A percentile compares a stretch with the other conserved stretches of the same genome.
These are phyloP conservation scores for Coemansia sp. DNA, from an alignment of 192 early-diverging fungal genomes.

Conservation along the genomic window DNA sequence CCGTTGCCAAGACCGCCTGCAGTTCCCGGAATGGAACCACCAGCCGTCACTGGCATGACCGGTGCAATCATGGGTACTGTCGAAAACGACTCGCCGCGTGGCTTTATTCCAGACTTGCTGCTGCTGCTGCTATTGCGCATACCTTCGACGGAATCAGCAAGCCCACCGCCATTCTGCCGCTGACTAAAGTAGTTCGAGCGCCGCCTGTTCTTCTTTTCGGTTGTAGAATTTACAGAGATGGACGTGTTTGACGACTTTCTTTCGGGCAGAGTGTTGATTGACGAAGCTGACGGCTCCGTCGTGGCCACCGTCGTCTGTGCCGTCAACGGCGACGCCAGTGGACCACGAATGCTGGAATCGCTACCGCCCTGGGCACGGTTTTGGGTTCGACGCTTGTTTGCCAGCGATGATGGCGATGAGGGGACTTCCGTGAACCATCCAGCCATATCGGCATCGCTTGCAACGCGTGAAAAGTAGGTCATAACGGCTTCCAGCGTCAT, in stretches of 20 bases:
- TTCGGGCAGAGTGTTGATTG: slow-evolving; percentile 26
- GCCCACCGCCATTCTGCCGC: slow-evolving; percentile 29
- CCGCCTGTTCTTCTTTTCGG: slow-evolving; percentile 43
- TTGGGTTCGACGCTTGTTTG: slow-evolving; percentile 26
- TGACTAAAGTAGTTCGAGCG: slow-evolving; percentile 56
- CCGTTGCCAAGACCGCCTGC: background rate
- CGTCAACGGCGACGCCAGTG: slow-evolving; percentile 23
- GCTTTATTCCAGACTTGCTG: slow-evolving; percentile 15
- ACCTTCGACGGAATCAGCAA: slow-evolving; percentile 14
- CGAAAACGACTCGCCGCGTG: slow-evolving; percentile 44
- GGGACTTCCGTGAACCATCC: slow-evolving; percentile 51
- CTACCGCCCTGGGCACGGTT: slow-evolving; percentile 17
- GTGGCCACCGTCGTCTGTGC: slow-evolving; percentile 33
- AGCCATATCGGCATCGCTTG: slow-evolving; percentile 46
- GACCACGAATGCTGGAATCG: slow-evolving; percentile 18
- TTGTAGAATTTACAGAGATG: slow-evolving; percentile 13
- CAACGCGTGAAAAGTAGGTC: slow-evolving; percentile 53
- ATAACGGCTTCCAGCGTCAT: slow-evolving; percentile 40
- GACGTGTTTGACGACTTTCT: slow-evolving; percentile 50
- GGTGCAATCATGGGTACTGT: slow-evolving; percentile 36
- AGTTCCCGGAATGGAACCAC: background rate
- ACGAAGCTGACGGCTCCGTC: slow-evolving; percentile 38
- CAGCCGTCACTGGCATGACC: background rate
- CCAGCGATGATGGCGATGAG: slow-evolving; percentile 40
- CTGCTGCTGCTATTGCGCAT: slow-evolving; percentile 17